A percentile compares a stretch with the other conserved stretches of the same genome.
phyloP scores from a whole-genome alignment of 768 basidiomycete species.

The Boletus patriciae region DNA sequence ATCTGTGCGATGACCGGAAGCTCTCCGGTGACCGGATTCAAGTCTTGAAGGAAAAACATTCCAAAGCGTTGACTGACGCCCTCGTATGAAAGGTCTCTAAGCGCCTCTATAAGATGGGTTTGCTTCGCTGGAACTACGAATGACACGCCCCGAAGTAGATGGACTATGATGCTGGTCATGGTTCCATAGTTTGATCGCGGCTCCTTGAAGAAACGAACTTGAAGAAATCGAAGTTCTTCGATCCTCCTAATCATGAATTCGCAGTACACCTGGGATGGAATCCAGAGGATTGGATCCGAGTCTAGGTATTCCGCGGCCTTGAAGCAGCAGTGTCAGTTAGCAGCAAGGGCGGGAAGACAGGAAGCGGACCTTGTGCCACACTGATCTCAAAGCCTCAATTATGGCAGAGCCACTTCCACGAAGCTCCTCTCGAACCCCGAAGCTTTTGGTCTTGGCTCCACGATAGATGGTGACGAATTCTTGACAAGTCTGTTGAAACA shows the following conservation, averaged over 20 bases:
- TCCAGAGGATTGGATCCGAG: slow-evolving; percentile 5
- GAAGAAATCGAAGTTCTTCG: not conserved
- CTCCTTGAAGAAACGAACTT: slow-evolving; percentile 6
- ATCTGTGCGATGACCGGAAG: not conserved
- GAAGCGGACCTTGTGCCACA: not conserved
- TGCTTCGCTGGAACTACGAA: slow-evolving; percentile 1
- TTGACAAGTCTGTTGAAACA: slow-evolving; percentile 2
- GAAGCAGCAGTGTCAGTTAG: not conserved
- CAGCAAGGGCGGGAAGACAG: too few species aligned
- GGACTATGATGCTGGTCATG: slow-evolving; percentile 6
- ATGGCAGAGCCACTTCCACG: not conserved
- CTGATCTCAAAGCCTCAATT: not conserved
- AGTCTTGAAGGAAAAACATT: slow-evolving; percentile 9
- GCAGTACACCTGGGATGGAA: not conserved
- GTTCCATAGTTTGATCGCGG: slow-evolving; percentile 1
- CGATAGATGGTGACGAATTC: not conserved
- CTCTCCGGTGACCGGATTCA: slow-evolving; percentile 6
- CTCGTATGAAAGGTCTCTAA: slow-evolving; percentile 2
- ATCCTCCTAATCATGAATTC: slow-evolving; percentile 2
- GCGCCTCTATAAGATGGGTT: not conserved
- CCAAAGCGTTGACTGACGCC: slow-evolving; percentile 3
- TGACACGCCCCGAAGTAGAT: slow-evolving; percentile 4
- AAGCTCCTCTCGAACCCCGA: slow-evolving; percentile 1
- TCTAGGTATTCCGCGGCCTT: slow-evolving; percentile 6
- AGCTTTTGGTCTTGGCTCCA: not conserved